Evolutionary conservation across 139 green algal genomes (phyloP), one percentile per base, ranked within the genome.

Genomic region (Microglena sp.): DNA sequence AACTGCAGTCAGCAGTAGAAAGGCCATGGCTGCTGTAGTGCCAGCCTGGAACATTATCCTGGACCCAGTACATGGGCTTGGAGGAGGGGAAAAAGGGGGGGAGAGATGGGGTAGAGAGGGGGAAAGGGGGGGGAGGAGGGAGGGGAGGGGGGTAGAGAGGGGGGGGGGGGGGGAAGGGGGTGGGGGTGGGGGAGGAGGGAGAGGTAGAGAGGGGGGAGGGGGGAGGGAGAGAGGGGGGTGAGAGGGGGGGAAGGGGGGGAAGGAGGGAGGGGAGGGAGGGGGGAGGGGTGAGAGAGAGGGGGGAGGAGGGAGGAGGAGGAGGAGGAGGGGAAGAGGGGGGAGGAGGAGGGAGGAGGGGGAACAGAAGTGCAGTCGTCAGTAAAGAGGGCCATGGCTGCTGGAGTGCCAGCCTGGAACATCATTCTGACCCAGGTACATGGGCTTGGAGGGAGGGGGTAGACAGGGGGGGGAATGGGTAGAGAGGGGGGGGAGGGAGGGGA

Each of bases 351-450:
- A n/a, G n/a, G n/a, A n/a, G n/a, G n/a, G n/a, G n/a, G n/a, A n/a
- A n/a, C 67, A 8, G 89, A 88, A 70, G 72, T 96, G 61, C 62
- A 80, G 55, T 33, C 15, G 6, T 33, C 34, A 11, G 81, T 74
- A 27, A 60, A 82, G 18, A 26, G 27, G n/a, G 90, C 90, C 3
- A 60, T 89, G 24, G 55, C 56, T 28, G 80, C 81, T 3, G 91
- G 91, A 24, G 79, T 98, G 1, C 72, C 87, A 35, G 81, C 86
- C 1, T 98, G 91, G 91, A 82, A 83, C 46, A 73, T 96, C 3
- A 79, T 95, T 4, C 55, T 90, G 5, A 24, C 40, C 15, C 11
- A 24, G 40, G 11, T 50, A 24, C 11, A 50, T 11, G 15, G 40
- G 40, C 40, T 24, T 50, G 40, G 11, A 50, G 40, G 40, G 11